phyloP scores from a whole-genome alignment of 257 asterid genomes.

The Capsicum pubescens region DNA sequence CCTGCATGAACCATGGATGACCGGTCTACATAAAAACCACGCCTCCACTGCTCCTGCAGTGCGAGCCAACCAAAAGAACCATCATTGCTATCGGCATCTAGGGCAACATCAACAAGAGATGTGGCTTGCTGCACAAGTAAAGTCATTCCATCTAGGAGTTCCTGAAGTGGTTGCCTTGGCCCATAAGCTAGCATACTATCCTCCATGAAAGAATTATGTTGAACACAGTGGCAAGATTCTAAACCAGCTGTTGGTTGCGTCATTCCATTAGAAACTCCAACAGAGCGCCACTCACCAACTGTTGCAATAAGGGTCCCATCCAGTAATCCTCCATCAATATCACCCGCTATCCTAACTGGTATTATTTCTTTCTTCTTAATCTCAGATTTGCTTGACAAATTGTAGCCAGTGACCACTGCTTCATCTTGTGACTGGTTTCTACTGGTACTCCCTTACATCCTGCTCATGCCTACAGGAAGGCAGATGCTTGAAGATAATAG shows the following conservation, averaged over 20 bases:
- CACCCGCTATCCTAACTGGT: constrained; percentile 95
- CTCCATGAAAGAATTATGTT: constrained; percentile 83
- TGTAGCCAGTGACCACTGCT: constrained; percentile 66
- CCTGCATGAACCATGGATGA: constrained; percentile 99
- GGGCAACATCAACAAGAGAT: constrained; percentile 92
- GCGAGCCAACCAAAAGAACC: constrained; percentile 99
- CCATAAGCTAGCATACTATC: constrained; percentile 94
- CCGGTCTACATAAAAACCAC: constrained; percentile 96
- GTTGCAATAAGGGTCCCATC: constrained; percentile 85
- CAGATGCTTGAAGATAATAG: constrained; percentile 57
- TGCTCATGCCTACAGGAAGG: constrained; percentile 59
- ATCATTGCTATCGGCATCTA: constrained; percentile 96
- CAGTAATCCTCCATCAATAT: constrained; percentile 75
- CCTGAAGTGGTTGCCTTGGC: constrained; percentile 92
- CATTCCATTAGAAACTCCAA: constrained; percentile 70
- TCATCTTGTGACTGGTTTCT: constrained; percentile 65
- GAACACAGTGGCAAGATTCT: constrained; percentile 69
- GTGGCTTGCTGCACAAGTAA: constrained; percentile 98
- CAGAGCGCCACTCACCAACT: constrained; percentile 98
- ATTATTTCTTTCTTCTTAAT: constrained; percentile 80
- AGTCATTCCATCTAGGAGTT: constrained; percentile 90
- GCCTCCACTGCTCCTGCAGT: constrained; percentile 96
- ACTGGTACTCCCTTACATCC: constrained; percentile 58
- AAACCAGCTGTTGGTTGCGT: constrained; percentile 63
- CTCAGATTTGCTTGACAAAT: constrained; percentile 67